phyloP scores from a whole-genome alignment of 352 stramenopile genomes.

The Phytophthora lateralis region DNA sequence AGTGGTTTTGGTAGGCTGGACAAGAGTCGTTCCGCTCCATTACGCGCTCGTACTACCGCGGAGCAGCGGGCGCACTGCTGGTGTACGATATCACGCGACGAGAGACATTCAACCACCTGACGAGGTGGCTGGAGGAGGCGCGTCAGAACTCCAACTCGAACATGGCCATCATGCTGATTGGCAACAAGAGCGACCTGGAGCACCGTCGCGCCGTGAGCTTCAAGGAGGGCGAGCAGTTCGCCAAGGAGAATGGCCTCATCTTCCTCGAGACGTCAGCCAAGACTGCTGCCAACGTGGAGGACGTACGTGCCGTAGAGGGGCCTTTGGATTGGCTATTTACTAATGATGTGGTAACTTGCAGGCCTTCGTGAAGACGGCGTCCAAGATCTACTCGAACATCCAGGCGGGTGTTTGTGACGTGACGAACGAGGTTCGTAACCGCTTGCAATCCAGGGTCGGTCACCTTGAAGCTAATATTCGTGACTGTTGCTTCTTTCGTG shows the following conservation, averaged over 20 bases:
- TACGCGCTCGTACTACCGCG: slow-evolving; percentile 99
- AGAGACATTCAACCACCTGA: slow-evolving; percentile 99
- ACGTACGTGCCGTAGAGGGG: slow-evolving; percentile 67
- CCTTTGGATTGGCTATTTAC: background rate
- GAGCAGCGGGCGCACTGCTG: slow-evolving; percentile 95
- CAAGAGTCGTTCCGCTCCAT: slow-evolving; percentile 99
- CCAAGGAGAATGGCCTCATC: slow-evolving; percentile 99
- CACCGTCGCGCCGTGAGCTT: slow-evolving; percentile 95
- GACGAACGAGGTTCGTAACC: slow-evolving; percentile 87
- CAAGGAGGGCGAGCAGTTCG: slow-evolving; percentile 98
- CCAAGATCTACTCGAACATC: slow-evolving; percentile 97
- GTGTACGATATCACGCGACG: slow-evolving; percentile 99
- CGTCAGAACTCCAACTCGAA: slow-evolving; percentile 98
- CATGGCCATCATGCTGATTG: slow-evolving; percentile 99
- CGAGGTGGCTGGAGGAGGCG: slow-evolving; percentile 98
- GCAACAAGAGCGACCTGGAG: slow-evolving; percentile 98
- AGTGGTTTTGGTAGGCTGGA: slow-evolving; percentile 80
- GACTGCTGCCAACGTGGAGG: slow-evolving; percentile 98
- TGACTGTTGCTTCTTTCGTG: background rate
- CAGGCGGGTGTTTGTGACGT: slow-evolving; percentile 94
- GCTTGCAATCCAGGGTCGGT: background rate
- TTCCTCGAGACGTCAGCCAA: slow-evolving; percentile 99
- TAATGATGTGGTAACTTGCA: slow-evolving; percentile 27
- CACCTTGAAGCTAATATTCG: background rate
- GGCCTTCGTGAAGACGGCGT: slow-evolving; percentile 95